Evolutionary conservation across 345 rosid species (phyloP).

Genomic region (Salix exigua): DNA sequence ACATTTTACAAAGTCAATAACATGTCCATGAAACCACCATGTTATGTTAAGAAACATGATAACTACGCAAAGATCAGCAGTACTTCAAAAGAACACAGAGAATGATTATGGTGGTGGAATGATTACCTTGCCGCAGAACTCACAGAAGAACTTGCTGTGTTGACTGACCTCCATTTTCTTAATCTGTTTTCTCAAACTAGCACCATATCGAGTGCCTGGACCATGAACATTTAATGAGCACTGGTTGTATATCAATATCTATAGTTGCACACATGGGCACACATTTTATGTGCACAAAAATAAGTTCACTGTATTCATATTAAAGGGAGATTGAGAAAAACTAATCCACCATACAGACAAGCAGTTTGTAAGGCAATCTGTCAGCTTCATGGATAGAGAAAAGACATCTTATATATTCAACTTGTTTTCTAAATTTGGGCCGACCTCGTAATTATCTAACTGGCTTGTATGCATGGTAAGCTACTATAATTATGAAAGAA

Average conservation of each 20-base stretch:
- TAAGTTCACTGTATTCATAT: too few species aligned
- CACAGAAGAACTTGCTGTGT: conserved; percentile 78
- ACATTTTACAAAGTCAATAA: neutral
- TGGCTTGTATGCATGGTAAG: neutral
- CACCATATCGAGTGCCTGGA: conserved; percentile 76
- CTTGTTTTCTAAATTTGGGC: too few species aligned
- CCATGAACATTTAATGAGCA: neutral
- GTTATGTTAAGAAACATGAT: neutral
- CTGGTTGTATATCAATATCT: too few species aligned
- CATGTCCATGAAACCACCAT: neutral
- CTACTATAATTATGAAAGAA: neutral
- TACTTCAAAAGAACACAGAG: neutral
- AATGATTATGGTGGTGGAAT: neutral
- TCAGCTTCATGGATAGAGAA: too few species aligned
- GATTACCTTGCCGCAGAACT: conserved; percentile 75
- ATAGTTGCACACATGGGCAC: too few species aligned
- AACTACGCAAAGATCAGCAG: neutral
- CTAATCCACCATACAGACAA: too few species aligned
- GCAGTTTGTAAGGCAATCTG: too few species aligned
- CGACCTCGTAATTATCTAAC: neutral
- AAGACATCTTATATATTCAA: too few species aligned
- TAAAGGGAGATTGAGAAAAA: neutral
- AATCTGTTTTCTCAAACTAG: conserved; percentile 79
- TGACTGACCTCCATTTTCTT: conserved; percentile 81
- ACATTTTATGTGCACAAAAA: too few species aligned